Conservation (phyloP, 2,329 filamentous ascomycete genomes). For the Nemania sp. region DNA sequence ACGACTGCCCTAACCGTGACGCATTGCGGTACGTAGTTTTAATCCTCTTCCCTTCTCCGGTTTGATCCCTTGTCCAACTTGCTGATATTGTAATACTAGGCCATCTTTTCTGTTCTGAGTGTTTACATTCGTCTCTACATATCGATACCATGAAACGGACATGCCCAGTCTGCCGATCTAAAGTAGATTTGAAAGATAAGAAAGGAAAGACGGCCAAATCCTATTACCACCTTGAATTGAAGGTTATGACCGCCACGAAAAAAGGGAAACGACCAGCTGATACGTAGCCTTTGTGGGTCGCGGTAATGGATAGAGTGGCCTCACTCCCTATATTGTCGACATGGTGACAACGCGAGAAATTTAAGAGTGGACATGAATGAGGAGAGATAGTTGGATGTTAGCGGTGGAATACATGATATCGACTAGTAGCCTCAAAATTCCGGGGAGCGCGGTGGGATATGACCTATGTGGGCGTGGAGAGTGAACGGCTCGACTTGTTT, state of each 20-base stretch:
- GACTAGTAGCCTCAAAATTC: background rate
- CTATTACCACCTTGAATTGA: slow-evolving; percentile 71
- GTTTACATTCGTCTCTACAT: slow-evolving; percentile 70
- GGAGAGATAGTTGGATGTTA: background rate
- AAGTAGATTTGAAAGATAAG: slow-evolving; percentile 63
- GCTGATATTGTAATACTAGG: slow-evolving; percentile 55
- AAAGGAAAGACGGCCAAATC: slow-evolving; percentile 58
- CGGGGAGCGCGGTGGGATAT: background rate
- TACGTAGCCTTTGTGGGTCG: slow-evolving; percentile 23
- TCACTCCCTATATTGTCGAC: slow-evolving; percentile 27
- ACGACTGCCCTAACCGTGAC: slow-evolving; percentile 70
- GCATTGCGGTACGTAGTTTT: slow-evolving; percentile 69
- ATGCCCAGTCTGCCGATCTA: slow-evolving; percentile 73
- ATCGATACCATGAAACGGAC: slow-evolving; percentile 67
- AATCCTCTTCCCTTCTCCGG: background rate
- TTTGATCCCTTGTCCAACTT: background rate
- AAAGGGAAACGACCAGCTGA: slow-evolving; percentile 61
- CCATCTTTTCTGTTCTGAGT: slow-evolving; percentile 73
- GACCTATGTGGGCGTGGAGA: background rate
- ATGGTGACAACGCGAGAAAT: slow-evolving; percentile 44
- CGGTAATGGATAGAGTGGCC: background rate
- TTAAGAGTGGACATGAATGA: background rate
- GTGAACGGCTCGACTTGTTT: background rate
- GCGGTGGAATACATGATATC: background rate
- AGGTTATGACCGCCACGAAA: slow-evolving; percentile 68